These are phyloP conservation scores for Mycena floridula DNA, from an alignment of 768 basidiomycete species.

Conservation along the genomic window DNA sequence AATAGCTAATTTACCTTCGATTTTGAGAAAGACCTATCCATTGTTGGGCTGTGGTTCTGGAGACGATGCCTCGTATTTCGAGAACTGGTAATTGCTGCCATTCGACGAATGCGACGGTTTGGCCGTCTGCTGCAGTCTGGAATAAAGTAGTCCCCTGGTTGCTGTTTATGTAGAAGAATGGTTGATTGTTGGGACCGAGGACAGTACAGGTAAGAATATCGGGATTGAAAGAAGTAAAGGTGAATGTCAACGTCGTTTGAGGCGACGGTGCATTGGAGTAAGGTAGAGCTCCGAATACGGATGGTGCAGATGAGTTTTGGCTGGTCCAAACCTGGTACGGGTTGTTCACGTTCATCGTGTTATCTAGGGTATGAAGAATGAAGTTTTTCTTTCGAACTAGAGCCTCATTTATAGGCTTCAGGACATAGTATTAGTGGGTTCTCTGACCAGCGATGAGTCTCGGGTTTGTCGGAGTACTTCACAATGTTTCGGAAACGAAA, in stretches of 20 bases:
- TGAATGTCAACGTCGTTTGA: slow-evolving; percentile 22
- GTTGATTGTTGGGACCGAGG: background rate
- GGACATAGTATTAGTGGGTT: too few species aligned
- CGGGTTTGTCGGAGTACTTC: too few species aligned
- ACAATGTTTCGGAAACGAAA: too few species aligned
- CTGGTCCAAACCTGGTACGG: too few species aligned
- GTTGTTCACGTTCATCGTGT: too few species aligned
- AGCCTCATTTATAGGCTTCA: too few species aligned
- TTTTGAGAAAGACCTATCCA: slow-evolving; percentile 33
- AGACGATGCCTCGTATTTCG: slow-evolving; percentile 25
- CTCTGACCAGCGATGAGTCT: too few species aligned
- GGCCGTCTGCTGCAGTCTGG: slow-evolving; percentile 26
- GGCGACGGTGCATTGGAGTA: slow-evolving; percentile 15
- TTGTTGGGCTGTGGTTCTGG: slow-evolving; percentile 23
- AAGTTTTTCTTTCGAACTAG: too few species aligned
- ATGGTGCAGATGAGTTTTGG: too few species aligned
- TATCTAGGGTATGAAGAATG: too few species aligned
- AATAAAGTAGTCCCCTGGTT: slow-evolving; percentile 20
- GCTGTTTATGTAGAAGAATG: slow-evolving; percentile 16
- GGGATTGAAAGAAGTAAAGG: slow-evolving; percentile 28
- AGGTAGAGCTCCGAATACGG: slow-evolving; percentile 39
- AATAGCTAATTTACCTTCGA: slow-evolving; percentile 21
- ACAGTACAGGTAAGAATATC: slow-evolving; percentile 27
- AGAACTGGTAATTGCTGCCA: slow-evolving; percentile 23
- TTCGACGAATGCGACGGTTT: slow-evolving; percentile 28